A percentile compares a stretch with the other conserved stretches of the same genome.
These are phyloP conservation scores for Takashimella koratensis DNA, from an alignment of 1,284 basidiomycete genomes.

Conservation along the genomic window DNA sequence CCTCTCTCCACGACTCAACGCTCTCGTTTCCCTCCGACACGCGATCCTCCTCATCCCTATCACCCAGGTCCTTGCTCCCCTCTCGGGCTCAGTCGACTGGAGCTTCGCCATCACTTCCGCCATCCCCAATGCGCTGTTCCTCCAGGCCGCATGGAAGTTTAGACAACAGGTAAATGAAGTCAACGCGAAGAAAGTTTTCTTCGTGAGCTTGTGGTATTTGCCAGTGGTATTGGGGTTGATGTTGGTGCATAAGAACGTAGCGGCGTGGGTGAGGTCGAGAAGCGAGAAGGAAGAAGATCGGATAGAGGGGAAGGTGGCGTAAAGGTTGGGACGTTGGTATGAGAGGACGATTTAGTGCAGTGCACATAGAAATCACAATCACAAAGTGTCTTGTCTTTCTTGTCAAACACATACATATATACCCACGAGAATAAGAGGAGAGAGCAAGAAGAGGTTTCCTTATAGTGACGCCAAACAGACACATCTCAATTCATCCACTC, in stretches of 20 bases:
- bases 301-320: no score
- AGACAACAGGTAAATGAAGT: slow-evolving; percentile 66
- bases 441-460: no score
- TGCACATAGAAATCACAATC: no score
- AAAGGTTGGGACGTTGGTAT: no score
- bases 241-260: slow-evolving; percentile 87
- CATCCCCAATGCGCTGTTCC: slow-evolving; percentile 70
- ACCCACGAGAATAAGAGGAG: no score
- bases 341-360: no score
- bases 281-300: slow-evolving; percentile 37
- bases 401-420: no score
- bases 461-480: no score
- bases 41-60: slow-evolving; percentile 73
- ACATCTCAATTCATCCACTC: no score
- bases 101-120: slow-evolving; percentile 74
- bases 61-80: slow-evolving; percentile 74
- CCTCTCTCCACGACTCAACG: slow-evolving; percentile 73
- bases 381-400: no score
- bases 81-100: slow-evolving; percentile 84
- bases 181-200: slow-evolving; percentile 73
- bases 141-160: slow-evolving; percentile 69
- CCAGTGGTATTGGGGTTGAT: slow-evolving; percentile 86
- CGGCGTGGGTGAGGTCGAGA: slow-evolving; percentile 58
- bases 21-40: slow-evolving; percentile 81
- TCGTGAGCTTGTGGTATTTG: slow-evolving; percentile 84